phyloP scores from a whole-genome alignment of 2,329 filamentous ascomycete species.

The Monilinia polystroma region DNA sequence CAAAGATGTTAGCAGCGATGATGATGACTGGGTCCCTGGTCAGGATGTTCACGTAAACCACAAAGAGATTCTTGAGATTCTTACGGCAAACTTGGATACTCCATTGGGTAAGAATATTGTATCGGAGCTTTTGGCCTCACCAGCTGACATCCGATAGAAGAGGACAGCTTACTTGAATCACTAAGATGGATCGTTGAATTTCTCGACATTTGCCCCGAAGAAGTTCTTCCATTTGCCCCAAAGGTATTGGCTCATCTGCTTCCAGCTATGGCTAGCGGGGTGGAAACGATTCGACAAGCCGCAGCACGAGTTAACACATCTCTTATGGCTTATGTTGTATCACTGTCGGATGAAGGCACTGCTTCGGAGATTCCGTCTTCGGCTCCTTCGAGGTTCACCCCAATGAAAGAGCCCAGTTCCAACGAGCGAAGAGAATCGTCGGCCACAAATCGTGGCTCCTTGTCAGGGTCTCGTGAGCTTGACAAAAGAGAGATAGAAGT shows the following conservation, averaged over 20 bases:
- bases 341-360: slow-evolving; percentile 68
- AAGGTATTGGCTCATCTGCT: slow-evolving; percentile 88
- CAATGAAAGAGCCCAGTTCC: slow-evolving; percentile 41
- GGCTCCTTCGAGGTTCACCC: slow-evolving; percentile 45
- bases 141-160: slow-evolving; percentile 54
- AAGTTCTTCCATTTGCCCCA: slow-evolving; percentile 92
- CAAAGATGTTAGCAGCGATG: slow-evolving; percentile 66
- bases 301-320: slow-evolving; percentile 87
- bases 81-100: slow-evolving; percentile 85
- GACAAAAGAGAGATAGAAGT: slow-evolving; percentile 53
- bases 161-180: slow-evolving; percentile 87
- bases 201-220: slow-evolving; percentile 94
- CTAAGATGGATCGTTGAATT: slow-evolving; percentile 95
- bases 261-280: slow-evolving; percentile 88
- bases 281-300: slow-evolving; percentile 84
- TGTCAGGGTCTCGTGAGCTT: slow-evolving; percentile 50
- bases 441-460: slow-evolving; percentile 39
- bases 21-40: slow-evolving; percentile 87
- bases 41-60: slow-evolving; percentile 96
- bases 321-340: slow-evolving; percentile 91
- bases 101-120: slow-evolving; percentile 59
- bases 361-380: slow-evolving; percentile 44
- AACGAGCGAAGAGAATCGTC: slow-evolving; percentile 39
- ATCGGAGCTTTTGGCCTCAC: slow-evolving; percentile 1
- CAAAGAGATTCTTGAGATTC: slow-evolving; percentile 84